A percentile compares a stretch with the other conserved stretches of the same genome.
Conservation (phyloP, 352 stramenopile species). For the Pythium phragmiticola region DNA sequence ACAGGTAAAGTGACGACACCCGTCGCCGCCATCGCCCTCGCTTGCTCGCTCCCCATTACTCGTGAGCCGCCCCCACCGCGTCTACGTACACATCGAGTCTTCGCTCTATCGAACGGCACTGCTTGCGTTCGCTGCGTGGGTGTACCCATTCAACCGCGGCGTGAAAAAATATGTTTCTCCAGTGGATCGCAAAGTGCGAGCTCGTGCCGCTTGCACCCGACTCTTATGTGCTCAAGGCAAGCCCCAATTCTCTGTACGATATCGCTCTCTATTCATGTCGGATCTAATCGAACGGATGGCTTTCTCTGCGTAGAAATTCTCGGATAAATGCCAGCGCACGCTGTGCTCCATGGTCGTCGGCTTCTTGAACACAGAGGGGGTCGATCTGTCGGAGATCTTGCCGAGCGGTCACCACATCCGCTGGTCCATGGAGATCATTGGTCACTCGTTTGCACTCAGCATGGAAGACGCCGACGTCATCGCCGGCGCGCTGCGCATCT, state of each 20-base stretch:
- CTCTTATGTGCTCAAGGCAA: slow-evolving; percentile 76
- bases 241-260: not conserved
- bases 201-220: slow-evolving; percentile 66
- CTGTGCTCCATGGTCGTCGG: slow-evolving; percentile 81
- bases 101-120: not conserved
- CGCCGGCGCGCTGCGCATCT: slow-evolving; percentile 69
- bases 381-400: slow-evolving; percentile 52
- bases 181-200: slow-evolving; percentile 88
- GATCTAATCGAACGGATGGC: not conserved
- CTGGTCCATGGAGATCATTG: slow-evolving; percentile 86
- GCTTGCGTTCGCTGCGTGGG: not conserved
- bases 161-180: slow-evolving; percentile 65
- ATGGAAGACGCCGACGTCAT: slow-evolving; percentile 88
- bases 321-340: slow-evolving; percentile 82
- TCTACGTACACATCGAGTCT: not conserved
- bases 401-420: slow-evolving; percentile 75
- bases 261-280: not conserved
- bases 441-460: slow-evolving; percentile 78
- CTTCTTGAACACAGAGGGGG: slow-evolving; percentile 56
- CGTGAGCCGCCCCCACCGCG: not conserved
- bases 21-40: not conserved
- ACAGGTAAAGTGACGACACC: slow-evolving; percentile 1
- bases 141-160: not conserved
- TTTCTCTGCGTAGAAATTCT: slow-evolving; percentile 64
- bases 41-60: not conserved